Base-by-base conservation (phyloP, 2,329 filamentous ascomycete species). In the Colletotrichum costaricense region DNA sequence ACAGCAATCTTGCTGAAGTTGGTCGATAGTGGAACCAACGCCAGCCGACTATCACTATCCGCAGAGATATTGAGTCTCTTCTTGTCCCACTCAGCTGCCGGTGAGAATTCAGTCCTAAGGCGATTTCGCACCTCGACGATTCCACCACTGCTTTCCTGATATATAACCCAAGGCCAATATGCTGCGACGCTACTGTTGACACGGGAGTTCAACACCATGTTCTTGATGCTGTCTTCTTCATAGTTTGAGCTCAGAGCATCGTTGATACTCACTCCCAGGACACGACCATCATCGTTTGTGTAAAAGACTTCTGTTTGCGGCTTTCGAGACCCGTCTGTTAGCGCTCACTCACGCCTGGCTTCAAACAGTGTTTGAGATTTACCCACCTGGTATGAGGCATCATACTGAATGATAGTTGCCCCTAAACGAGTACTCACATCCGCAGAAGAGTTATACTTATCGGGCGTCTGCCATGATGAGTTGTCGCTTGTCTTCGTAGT, bases 191-290 rank as follows among this genome's bases (percentile, higher is more conserved):
- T 64, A 28, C 60, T 66, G 24, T 65, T 54, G 24, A 16, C n/a
- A 7, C 22, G 26, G 16, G 68, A 42, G 14, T 4, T 42, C 6
- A 66, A 42, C 11, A 12, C 16, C 26, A 59, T 60, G 22, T 52
- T 54, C 12, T 70, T 70, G 55, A 70, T 66, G 28, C 55, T 66
- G 56, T 66, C 62, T 14, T 59, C 56, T 5, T 64, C 55, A 12
- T 24, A 65, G 2, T 33, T 28, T 2, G 68, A 42, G 38, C 4
- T 60, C 22, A 57, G 33, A 2, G 59, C 28, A 3, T 65, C 55
- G 62, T 70, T 71, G 30, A 71, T 33, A 56, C 57, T 66, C 14
- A 71, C 24, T 19, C 68, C 62, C 3, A 66, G 55, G 3, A 71
- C 28, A 11, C 56, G 68, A 1, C 38, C 19, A 4, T 22, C 22